A percentile compares a stretch with the other conserved stretches of the same genome.
Conservation (phyloP, 257 asterid genomes). For the Przewalskia tangutica region DNA sequence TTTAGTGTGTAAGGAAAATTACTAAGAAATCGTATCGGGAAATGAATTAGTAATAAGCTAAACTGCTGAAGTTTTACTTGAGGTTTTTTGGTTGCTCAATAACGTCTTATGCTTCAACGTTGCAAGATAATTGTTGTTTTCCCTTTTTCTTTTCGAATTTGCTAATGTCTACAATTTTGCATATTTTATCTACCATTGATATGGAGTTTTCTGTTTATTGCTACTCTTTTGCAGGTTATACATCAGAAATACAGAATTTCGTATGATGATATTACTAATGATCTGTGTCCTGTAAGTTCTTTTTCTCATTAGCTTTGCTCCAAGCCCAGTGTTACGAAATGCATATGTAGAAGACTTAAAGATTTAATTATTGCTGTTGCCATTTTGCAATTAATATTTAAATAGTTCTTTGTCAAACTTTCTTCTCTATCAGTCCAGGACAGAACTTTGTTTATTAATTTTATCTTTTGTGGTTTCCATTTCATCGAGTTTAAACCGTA, state of each 20-base stretch:
- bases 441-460: neutral
- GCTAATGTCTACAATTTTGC: neutral
- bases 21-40: neutral
- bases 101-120: neutral
- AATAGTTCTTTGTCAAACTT: neutral
- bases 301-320: neutral
- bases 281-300: conserved; percentile 89
- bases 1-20: neutral
- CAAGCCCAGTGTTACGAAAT: neutral
- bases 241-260: conserved; percentile 95
- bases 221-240: conserved; percentile 55
- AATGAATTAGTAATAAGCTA: neutral
- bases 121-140: neutral
- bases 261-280: conserved; percentile 82
- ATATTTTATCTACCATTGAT: neutral
- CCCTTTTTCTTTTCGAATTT: neutral
- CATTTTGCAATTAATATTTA: neutral
- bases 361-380: neutral
- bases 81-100: neutral
- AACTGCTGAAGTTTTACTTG: neutral
- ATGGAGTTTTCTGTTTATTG: neutral
- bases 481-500: neutral
- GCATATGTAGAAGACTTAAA: neutral
- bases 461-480: neutral
- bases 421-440: neutral